Evolutionary conservation across 2,329 filamentous ascomycete species (phyloP).

Genomic region (Trichoderma gracile): DNA sequence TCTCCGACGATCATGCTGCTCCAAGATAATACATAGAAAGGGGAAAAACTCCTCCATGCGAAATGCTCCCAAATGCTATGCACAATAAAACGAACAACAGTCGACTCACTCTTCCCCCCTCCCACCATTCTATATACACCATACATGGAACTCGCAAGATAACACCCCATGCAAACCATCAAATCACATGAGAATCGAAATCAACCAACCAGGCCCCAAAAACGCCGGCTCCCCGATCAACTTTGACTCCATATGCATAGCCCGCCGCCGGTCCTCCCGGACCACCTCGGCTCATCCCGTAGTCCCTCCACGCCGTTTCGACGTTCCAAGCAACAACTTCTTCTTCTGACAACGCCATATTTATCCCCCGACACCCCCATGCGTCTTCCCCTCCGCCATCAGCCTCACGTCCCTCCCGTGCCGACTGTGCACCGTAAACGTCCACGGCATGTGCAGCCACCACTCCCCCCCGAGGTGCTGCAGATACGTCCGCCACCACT

Average conservation of each 20-base stretch:
- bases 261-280: slow-evolving; percentile 13
- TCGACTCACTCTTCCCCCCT: too few species aligned
- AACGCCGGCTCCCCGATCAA: not conserved
- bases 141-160: too few species aligned
- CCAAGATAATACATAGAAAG: too few species aligned
- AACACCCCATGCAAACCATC: not conserved
- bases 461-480: slow-evolving; percentile 34
- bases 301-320: too few species aligned
- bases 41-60: not conserved
- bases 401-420: slow-evolving; percentile 20
- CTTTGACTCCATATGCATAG: too few species aligned
- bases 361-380: not conserved
- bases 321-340: too few species aligned
- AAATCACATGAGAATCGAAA: not conserved
- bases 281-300: not conserved
- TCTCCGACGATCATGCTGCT: not conserved
- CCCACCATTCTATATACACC: too few species aligned
- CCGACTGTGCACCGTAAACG: slow-evolving; percentile 29
- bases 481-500: slow-evolving; percentile 34
- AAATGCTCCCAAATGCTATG: not conserved
- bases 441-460: slow-evolving; percentile 36
- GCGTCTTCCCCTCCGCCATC: slow-evolving; percentile 10
- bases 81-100: too few species aligned
- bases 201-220: not conserved
- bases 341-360: too few species aligned